Evolutionary conservation across 108 stramenopile genomes (phyloP).

Genomic region (Pseudonitzschia delicatissima): DNA sequence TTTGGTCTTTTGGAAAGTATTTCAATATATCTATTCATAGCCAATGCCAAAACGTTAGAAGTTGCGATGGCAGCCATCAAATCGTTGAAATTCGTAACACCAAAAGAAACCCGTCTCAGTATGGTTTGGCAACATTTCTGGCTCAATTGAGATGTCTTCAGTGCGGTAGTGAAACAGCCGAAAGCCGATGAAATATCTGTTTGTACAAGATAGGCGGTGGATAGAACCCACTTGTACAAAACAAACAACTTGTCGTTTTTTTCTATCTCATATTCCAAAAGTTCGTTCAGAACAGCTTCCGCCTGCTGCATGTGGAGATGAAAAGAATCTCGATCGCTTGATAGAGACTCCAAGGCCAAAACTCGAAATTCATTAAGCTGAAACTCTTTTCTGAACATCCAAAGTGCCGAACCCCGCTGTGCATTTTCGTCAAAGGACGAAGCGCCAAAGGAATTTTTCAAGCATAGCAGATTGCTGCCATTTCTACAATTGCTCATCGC

Average conservation of each 20-base stretch:
- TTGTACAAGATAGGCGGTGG: background rate
- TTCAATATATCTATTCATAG: conserved; percentile 17
- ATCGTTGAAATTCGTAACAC: background rate
- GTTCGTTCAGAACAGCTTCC: background rate
- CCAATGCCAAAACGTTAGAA: conserved; percentile 4
- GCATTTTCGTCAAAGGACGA: background rate
- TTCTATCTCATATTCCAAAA: background rate
- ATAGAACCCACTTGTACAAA: conserved; percentile 5
- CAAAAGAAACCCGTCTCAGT: background rate
- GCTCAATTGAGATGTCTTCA: background rate
- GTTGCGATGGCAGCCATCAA: conserved; percentile 5
- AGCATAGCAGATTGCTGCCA: background rate
- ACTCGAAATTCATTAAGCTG: background rate
- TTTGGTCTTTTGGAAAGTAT: conserved; percentile 4
- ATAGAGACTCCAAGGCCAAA: background rate
- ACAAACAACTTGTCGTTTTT: background rate
- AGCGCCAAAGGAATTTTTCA: background rate
- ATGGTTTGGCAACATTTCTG: conserved; percentile 2
- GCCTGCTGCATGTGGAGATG: background rate
- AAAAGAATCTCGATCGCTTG: background rate
- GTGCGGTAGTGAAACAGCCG: background rate
- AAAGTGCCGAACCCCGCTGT: background rate
- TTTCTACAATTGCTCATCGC: background rate
- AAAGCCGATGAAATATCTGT: background rate
- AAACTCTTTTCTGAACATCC: conserved; percentile 2